Percentiles rank a stretch among this genome's conserved stretches.
These are phyloP conservation scores for Chromera velia DNA, from an alignment of 73 alveolate species.

Conservation along the genomic window DNA sequence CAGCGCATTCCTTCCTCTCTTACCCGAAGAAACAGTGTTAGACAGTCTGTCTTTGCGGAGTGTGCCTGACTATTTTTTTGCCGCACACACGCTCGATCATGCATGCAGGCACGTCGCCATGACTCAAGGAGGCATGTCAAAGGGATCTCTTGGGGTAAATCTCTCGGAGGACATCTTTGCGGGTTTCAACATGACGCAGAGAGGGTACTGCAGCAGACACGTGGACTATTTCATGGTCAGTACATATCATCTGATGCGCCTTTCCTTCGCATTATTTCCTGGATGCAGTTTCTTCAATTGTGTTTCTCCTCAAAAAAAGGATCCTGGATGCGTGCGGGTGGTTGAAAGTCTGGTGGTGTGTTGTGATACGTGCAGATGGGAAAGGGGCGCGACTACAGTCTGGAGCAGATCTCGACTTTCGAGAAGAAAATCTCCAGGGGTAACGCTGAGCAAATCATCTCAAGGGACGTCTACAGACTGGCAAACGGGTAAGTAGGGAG, in stretches of 20 bases:
- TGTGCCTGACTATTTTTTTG: too few relatives aligned
- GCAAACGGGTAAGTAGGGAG: too few relatives aligned
- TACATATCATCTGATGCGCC: background rate
- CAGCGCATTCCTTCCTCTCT: too few relatives aligned
- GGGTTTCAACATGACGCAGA: background rate
- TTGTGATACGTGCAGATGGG: background rate
- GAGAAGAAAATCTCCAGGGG: background rate
- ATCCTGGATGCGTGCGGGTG: background rate
- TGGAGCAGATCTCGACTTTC: background rate
- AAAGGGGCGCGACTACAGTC: background rate
- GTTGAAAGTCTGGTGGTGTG: background rate
- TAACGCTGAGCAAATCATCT: background rate
- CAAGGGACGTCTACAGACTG: background rate
- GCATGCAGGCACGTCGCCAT: too few relatives aligned
- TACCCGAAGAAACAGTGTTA: too few relatives aligned
- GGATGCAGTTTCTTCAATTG: background rate
- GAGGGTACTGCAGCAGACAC: background rate
- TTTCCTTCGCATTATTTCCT: background rate
- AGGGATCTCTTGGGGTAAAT: background rate
- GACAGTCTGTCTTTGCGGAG: too few relatives aligned
- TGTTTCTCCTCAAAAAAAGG: too few relatives aligned
- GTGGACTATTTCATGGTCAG: background rate
- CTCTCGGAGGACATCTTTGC: background rate
- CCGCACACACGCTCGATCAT: too few relatives aligned
- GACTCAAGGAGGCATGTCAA: too few relatives aligned